Percentiles rank a stretch among this genome's conserved stretches.
Conservation (phyloP, 1,284 basidiomycete species). For the Cryptococcus sp. region DNA sequence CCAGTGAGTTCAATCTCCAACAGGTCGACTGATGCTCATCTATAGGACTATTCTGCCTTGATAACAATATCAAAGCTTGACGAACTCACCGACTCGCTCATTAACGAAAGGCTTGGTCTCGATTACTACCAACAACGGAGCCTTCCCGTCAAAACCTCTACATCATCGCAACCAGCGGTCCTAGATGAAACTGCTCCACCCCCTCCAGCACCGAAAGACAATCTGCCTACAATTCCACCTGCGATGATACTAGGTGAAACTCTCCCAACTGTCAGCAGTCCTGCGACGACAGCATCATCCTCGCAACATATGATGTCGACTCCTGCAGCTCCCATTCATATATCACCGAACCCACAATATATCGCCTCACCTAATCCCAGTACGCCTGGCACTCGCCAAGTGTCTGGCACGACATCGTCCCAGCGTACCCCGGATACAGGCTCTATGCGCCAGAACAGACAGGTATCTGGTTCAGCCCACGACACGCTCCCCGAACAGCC, state of each 20-base stretch:
- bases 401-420: neutral
- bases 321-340: neutral
- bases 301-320: neutral
- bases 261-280: neutral
- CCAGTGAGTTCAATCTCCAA: constrained; percentile 21
- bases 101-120: constrained; percentile 24
- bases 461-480: neutral
- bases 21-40: neutral
- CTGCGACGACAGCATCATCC: neutral
- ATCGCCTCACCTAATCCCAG: no score
- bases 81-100: constrained; percentile 31
- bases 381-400: no score
- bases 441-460: neutral
- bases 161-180: neutral
- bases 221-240: neutral
- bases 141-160: neutral
- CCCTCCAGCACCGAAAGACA: neutral
- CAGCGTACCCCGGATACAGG: no score
- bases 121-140: constrained; percentile 3
- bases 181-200: neutral
- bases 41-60: constrained; percentile 38
- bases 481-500: neutral
- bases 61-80: constrained; percentile 27
- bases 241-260: neutral
- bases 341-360: no score